These are phyloP conservation scores for Coemansia furcata DNA, from an alignment of 192 early-diverging fungal species.

Conservation along the genomic window DNA sequence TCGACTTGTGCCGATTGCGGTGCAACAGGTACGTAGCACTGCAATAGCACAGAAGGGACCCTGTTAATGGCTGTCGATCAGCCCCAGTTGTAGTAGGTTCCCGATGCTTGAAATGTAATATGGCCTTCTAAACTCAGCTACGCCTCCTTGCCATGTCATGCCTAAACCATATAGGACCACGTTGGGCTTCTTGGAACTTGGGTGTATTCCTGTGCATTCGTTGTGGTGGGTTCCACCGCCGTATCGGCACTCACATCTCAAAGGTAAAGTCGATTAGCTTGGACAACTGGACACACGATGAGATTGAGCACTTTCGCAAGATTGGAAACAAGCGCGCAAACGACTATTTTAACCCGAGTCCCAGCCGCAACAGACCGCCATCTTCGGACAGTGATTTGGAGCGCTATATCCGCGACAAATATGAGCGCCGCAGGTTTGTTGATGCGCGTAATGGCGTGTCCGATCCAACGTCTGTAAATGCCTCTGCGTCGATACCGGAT, in stretches of 20 bases:
- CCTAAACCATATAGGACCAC: slow-evolving; percentile 59
- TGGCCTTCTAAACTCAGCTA: not conserved
- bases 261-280: slow-evolving; percentile 87
- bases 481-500: not conserved
- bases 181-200: slow-evolving; percentile 87
- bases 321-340: slow-evolving; percentile 71
- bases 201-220: slow-evolving; percentile 94
- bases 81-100: not conserved
- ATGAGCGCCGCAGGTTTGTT: slow-evolving; percentile 71
- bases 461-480: slow-evolving; percentile 32
- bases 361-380: slow-evolving; percentile 64
- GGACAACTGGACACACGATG: slow-evolving; percentile 86
- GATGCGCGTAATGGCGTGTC: slow-evolving; percentile 35
- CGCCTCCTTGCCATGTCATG: not conserved
- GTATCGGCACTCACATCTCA: slow-evolving; percentile 86
- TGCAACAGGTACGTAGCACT: slow-evolving; percentile 57
- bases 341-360: slow-evolving; percentile 65
- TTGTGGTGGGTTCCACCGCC: slow-evolving; percentile 78
- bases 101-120: not conserved
- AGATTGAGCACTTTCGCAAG: slow-evolving; percentile 63
- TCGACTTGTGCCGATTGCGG: slow-evolving; percentile 75
- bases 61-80: not conserved
- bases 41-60: not conserved
- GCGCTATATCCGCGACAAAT: slow-evolving; percentile 88
- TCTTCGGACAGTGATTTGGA: slow-evolving; percentile 79